Conservation (phyloP, 306 rosid species). For the Cicer judaicum region DNA sequence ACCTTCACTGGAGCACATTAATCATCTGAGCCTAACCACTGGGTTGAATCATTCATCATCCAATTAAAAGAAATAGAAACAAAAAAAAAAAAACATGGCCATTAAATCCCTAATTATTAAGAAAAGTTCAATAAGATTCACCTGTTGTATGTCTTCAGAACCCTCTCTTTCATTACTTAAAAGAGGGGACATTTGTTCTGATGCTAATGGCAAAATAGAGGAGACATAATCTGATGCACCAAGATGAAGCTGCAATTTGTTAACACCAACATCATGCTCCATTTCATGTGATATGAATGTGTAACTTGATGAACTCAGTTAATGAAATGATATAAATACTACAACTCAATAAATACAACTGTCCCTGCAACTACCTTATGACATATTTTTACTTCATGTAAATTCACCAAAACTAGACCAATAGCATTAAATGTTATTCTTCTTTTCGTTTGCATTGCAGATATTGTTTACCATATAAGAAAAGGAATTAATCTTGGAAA, state of each 20-base stretch:
- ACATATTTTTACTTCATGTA: not conserved
- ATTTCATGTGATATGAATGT: slow-evolving; percentile 4
- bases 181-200: slow-evolving; percentile 43
- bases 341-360: not conserved
- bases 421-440: slow-evolving; percentile 1
- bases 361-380: not conserved
- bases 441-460: not conserved
- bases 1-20: too few relatives aligned
- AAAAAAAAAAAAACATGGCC: not conserved
- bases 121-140: slow-evolving; percentile 41
- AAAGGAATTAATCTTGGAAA: not conserved
- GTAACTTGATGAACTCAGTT: not conserved
- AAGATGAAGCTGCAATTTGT: slow-evolving; percentile 13
- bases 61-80: not conserved
- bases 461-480: not conserved
- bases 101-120: not conserved
- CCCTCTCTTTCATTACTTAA: slow-evolving; percentile 38
- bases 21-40: too few relatives aligned
- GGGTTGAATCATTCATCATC: not conserved
- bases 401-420: not conserved
- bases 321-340: slow-evolving; percentile 2
- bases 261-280: not conserved
- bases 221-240: slow-evolving; percentile 3
- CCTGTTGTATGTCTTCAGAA: slow-evolving; percentile 54
- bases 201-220: not conserved